A percentile compares a stretch with the other conserved stretches of the same genome.
phyloP scores from a whole-genome alignment of 1,284 basidiomycete species.

The Irpex sp. region DNA sequence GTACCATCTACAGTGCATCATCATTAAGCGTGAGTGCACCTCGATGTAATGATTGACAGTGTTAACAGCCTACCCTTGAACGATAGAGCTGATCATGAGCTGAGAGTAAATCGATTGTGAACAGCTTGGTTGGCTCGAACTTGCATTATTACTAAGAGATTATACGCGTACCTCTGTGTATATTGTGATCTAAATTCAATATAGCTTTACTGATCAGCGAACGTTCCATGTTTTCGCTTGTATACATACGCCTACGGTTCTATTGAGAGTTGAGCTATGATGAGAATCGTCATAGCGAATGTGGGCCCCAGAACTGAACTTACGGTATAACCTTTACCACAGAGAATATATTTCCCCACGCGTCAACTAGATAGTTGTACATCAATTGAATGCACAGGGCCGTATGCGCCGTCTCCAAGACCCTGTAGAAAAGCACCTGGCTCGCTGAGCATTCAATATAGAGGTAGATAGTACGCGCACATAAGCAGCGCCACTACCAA shows the following conservation, averaged over 20 bases:
- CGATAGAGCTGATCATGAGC: background rate
- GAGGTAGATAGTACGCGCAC: background rate
- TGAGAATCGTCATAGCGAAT: no score
- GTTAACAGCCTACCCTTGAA: background rate
- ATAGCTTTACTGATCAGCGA: no score
- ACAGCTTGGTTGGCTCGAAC: no score
- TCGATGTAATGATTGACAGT: background rate
- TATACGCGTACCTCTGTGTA: background rate
- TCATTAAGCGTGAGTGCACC: background rate
- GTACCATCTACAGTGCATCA: background rate
- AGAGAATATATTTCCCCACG: background rate
- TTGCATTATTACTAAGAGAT: no score
- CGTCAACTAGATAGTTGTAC: background rate
- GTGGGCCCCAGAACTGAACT: background rate
- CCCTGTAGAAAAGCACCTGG: background rate
- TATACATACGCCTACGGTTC: no score
- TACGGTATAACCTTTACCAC: background rate
- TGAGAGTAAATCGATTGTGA: background rate
- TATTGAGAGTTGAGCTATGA: no score
- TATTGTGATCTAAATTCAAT: background rate
- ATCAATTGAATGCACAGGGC: background rate
- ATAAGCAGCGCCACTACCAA: background rate
- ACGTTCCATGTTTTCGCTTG: no score
- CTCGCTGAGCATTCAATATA: no score
- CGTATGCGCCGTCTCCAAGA: background rate